Base-by-base conservation (phyloP, 352 stramenopile species). In the Nothophytophthora sp. region DNA sequence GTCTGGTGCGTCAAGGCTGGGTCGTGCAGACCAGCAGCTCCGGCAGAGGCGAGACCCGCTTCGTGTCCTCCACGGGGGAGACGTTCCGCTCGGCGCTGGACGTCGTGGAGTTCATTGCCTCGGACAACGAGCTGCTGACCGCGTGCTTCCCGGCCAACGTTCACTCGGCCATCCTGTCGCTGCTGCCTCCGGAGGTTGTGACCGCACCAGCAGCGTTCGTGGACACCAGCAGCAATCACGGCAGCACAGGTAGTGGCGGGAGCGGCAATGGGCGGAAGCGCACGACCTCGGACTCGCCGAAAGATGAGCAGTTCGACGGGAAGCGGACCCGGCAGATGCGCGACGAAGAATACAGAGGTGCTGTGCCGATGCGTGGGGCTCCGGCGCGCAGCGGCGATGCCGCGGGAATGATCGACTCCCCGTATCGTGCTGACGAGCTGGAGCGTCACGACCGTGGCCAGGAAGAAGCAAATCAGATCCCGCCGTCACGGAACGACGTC, bases 41-140 rank as follows among this genome's bases (percentile, higher is more conserved):
- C 0, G 76, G 64, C 16, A 52, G 34, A 16, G 43, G 46, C 12
- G 44, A 72, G 20, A 59, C 42, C 5, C 51, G 48, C 20, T 76
- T 65, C 33, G 36, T 76, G 22, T 70, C 67, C 0, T 41, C 63
- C 19, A 37, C 15, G 0, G 69, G 70, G 15, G 63, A 81, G 18
- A 56, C 86, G n/a, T 90, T 91, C 34, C 23, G 51, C 28, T 86
- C 82, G 0, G 63, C 67, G 2, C 56, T 92, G 30, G 75, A 87
- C 22, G 80, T 91, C n/a, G 77, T 92, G 1, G 77, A 82, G 36
- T 58, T 79, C n/a, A 91, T 92, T 48, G 82, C 78, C 1, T 84
- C 67, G 16, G 67, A 92, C 46, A 63, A 71, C 16, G 71, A 85
- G 37, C 62, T 91, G 8, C 44, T 92, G 16, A 67, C 45, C 5